A percentile compares a stretch with the other conserved stretches of the same genome.
Evolutionary conservation across 768 basidiomycete genomes (phyloP).

Genomic region (Kondoa malvinella): DNA sequence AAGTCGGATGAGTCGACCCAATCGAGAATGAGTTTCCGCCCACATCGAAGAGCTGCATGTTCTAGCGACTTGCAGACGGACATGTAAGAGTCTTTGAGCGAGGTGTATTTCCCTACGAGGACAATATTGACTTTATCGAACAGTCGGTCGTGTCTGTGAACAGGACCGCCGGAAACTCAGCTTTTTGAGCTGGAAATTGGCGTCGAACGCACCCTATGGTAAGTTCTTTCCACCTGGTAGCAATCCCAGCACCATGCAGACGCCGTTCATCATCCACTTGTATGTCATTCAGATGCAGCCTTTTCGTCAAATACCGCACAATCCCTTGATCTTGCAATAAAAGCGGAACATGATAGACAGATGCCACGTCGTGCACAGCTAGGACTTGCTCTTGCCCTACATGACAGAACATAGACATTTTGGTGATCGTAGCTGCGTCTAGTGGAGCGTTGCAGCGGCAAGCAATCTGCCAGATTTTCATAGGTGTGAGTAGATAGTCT

Average conservation of each 20-base stretch:
- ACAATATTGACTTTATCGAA: conserved; percentile 78
- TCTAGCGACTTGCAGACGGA: conserved; percentile 91
- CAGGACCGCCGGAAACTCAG: background rate
- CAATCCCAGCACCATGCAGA: conserved; percentile 49
- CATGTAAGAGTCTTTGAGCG: conserved; percentile 95
- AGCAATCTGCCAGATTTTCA: conserved; percentile 52
- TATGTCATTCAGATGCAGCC: conserved; percentile 54
- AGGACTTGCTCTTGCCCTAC: conserved; percentile 69
- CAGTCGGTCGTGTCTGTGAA: conserved; percentile 67
- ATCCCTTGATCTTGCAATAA: conserved; percentile 86
- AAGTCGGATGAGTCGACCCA: conserved; percentile 94
- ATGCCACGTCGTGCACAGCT: conserved; percentile 87
- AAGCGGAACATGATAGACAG: conserved; percentile 92
- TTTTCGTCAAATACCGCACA: conserved; percentile 57
- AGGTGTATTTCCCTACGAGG: conserved; percentile 92
- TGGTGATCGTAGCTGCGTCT: conserved; percentile 70
- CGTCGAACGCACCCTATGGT: conserved; percentile 49
- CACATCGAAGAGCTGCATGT: conserved; percentile 86
- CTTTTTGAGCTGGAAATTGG: background rate
- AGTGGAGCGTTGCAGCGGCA: conserved; percentile 73
- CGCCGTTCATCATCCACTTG: conserved; percentile 42
- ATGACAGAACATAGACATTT: conserved; percentile 99
- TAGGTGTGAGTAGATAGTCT: background rate
- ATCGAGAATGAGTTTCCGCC: conserved; percentile 65
- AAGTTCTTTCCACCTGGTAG: conserved; percentile 60